These are phyloP conservation scores for Calonectria ilicicola DNA, from an alignment of 2,329 filamentous ascomycete genomes.

Conservation along the genomic window DNA sequence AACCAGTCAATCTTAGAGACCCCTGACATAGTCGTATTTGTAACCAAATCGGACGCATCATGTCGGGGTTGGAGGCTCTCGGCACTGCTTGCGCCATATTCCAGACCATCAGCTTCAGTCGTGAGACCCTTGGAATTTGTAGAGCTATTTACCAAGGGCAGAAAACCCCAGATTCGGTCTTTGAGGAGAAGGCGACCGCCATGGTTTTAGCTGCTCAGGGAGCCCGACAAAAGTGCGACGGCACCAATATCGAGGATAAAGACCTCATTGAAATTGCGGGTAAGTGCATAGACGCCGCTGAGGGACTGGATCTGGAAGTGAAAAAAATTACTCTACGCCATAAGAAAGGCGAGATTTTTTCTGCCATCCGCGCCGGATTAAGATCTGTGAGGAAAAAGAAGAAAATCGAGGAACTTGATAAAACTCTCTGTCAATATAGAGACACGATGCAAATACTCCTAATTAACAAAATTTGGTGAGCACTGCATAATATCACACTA, in stretches of 20 bases:
- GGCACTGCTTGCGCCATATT: neutral
- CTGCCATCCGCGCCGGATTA: neutral
- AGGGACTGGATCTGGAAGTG: neutral
- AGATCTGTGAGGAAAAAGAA: neutral
- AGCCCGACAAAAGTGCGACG: neutral
- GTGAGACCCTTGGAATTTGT: neutral
- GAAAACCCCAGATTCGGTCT: neutral
- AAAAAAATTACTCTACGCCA: neutral
- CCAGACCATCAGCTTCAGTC: constrained; percentile 3
- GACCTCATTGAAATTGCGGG: neutral
- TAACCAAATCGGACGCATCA: neutral
- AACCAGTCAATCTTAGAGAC: no score
- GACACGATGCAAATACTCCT: neutral
- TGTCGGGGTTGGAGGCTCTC: neutral
- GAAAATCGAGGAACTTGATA: neutral
- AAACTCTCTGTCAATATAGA: neutral
- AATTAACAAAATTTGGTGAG: neutral
- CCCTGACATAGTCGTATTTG: no score
- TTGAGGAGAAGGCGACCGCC: neutral
- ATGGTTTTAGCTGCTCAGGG: neutral
- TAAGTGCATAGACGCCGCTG: neutral
- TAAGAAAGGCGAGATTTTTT: neutral
- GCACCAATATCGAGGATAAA: neutral
- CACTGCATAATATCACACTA: neutral
- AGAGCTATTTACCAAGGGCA: neutral